These are phyloP conservation scores for Irpex sp. DNA, from an alignment of 1,284 basidiomycete genomes.

Conservation along the genomic window DNA sequence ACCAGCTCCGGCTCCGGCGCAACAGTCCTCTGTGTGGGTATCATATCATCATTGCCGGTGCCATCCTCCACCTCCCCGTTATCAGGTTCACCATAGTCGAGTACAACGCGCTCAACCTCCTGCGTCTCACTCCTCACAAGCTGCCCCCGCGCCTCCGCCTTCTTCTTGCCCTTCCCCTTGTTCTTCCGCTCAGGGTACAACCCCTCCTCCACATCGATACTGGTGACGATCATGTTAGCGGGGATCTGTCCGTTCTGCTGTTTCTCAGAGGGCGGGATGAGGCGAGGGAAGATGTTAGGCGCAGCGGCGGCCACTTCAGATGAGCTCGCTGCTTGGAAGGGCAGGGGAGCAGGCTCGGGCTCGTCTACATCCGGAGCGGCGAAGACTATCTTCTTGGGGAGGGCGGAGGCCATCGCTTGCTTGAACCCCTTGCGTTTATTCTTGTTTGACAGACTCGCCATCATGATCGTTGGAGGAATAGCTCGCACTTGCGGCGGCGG, in stretches of 20 bases:
- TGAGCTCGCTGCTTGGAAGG: constrained; percentile 10
- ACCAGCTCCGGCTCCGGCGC: no score
- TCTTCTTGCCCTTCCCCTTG: constrained; percentile 17
- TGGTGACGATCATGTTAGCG: constrained; percentile 59
- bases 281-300: constrained; percentile 22
- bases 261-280: constrained; percentile 63
- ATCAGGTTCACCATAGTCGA: constrained; percentile 5
- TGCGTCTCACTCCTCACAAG: constrained; percentile 14
- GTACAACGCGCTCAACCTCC: constrained; percentile 8
- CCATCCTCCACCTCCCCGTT: no score
- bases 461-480: constrained; percentile 30
- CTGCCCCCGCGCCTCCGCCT: constrained; percentile 17
- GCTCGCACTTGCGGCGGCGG: no score
- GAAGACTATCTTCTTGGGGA: constrained; percentile 60
- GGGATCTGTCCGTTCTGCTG: constrained; percentile 45
- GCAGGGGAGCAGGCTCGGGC: constrained; percentile 2
- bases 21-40: background rate
- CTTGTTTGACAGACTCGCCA: constrained; percentile 63
- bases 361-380: background rate
- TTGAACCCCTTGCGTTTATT: constrained; percentile 70
- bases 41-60: constrained; percentile 1
- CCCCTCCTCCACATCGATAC: constrained; percentile 58
- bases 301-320: constrained; percentile 12
- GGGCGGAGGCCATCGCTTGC: constrained; percentile 38
- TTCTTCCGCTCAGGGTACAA: constrained; percentile 20